Evolutionary conservation across 768 basidiomycete species (phyloP).

Genomic region (Strobilomyces confusus): DNA sequence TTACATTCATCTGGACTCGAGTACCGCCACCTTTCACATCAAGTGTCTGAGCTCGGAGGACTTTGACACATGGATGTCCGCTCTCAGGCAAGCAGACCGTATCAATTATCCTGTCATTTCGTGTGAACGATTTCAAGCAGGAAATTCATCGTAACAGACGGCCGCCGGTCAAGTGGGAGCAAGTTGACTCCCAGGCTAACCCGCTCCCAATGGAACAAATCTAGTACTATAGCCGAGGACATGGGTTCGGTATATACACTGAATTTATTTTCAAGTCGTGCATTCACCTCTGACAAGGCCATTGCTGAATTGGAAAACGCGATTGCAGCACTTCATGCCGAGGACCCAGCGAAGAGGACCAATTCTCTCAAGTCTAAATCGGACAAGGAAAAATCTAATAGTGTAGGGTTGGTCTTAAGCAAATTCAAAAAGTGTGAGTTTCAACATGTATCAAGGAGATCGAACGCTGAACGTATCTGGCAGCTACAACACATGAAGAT

Average conservation of each 20-base stretch:
- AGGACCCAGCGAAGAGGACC: slow-evolving; percentile 36
- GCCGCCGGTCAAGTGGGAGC: slow-evolving; percentile 33
- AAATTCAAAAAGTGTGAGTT: slow-evolving; percentile 59
- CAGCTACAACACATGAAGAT: slow-evolving; percentile 30
- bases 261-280: neutral
- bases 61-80: slow-evolving; percentile 70
- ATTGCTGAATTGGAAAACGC: slow-evolving; percentile 57
- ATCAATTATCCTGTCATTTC: slow-evolving; percentile 6
- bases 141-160: slow-evolving; percentile 50
- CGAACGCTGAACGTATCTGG: neutral
- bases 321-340: slow-evolving; percentile 40
- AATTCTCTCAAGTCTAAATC: slow-evolving; percentile 32
- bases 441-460: neutral
- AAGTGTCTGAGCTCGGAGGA: slow-evolving; percentile 71
- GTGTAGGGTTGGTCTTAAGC: slow-evolving; percentile 41
- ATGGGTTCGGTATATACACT: slow-evolving; percentile 53
- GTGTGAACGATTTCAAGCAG: slow-evolving; percentile 36
- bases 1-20: slow-evolving; percentile 79
- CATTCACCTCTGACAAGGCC: slow-evolving; percentile 37
- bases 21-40: slow-evolving; percentile 75
- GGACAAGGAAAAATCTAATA: slow-evolving; percentile 44
- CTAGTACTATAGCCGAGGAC: slow-evolving; percentile 55
- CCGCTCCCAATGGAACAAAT: slow-evolving; percentile 45
- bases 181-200: slow-evolving; percentile 39
- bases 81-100: slow-evolving; percentile 53